Evolutionary conservation across 352 stramenopile genomes (phyloP), one percentile per base, ranked within the genome.

Genomic region (Phytophthora ohioensis): DNA sequence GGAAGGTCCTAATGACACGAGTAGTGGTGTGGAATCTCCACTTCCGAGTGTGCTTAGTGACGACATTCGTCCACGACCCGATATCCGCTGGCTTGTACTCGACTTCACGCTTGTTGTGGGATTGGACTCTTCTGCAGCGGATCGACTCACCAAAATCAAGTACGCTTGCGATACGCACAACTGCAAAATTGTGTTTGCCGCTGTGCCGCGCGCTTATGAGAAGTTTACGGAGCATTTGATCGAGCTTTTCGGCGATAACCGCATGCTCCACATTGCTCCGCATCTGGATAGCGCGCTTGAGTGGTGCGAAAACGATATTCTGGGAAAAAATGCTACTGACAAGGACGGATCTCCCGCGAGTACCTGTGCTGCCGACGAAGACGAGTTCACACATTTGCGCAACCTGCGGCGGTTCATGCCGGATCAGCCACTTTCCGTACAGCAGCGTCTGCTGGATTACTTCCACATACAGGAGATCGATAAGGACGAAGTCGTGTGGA

Each of bases 71-170:
- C 68, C 58, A 3, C 66, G 69, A 57, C 49, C 64, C 4, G 43
- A 73, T 9, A 90, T 93, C 15, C 65, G 67, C 11, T 92, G 73
- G 45, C 72, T 95, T 35, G 93, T 98, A 36, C 79, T 98, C 7
- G 93, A 98, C 65, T 98, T 98, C 66, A 97, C 91, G 2, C 68
- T 98, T 2, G 95, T 98, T 0, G 81, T 97, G 0, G 93, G 93
- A 4, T 84, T 98, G 45, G 95, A 98, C 52, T 94, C 85, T 15
- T 96, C 88, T 11, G 88, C 88, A 9, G 88, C 87, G 0, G 85
- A 94, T 36, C 80, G 85, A 5, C 56, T 96, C 10, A 89, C 86
- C 17, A 93, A 94, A 65, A 88, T 94, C 73, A 92, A 93, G 71
- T 89, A 80, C 51, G 81, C 87, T 13, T 93, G 84, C 57, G 85